phyloP scores from a whole-genome alignment of 345 rosid species.

The Linum lewisii region DNA sequence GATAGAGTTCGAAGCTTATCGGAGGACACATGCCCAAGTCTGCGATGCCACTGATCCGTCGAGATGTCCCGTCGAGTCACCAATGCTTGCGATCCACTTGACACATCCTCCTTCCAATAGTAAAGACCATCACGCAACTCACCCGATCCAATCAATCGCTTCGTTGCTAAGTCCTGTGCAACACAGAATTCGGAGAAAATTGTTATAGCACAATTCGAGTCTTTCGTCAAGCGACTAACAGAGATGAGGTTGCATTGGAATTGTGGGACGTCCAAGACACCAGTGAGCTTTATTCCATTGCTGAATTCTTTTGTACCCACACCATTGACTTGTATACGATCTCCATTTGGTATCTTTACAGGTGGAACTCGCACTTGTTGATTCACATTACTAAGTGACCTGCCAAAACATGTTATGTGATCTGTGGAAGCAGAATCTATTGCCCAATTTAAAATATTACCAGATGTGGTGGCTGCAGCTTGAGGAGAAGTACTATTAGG shows the following conservation, averaged over 20 bases:
- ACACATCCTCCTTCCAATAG: background rate
- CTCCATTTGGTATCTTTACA: background rate
- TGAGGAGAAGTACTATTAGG: too few species aligned
- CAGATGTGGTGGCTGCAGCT: background rate
- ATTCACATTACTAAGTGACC: background rate
- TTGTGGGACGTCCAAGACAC: constrained; percentile 1
- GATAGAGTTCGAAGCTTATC: background rate
- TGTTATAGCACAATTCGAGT: background rate
- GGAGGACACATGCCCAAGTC: background rate
- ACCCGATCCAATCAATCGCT: constrained; percentile 12
- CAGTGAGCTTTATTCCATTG: background rate
- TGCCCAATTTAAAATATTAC: background rate
- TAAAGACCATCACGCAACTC: background rate
- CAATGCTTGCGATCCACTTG: background rate
- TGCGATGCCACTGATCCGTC: background rate
- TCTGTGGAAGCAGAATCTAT: background rate
- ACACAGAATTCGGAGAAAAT: constrained; percentile 2
- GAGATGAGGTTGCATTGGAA: constrained; percentile 14
- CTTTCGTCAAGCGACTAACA: constrained; percentile 2
- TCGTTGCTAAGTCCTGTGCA: background rate
- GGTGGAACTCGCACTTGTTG: background rate
- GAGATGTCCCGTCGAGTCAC: background rate
- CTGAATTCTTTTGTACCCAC: background rate
- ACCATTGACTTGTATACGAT: background rate
- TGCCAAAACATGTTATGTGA: background rate